A percentile compares a stretch with the other conserved stretches of the same genome.
Evolutionary conservation across 805 yeast genomes (phyloP).

Genomic region (Yarrowia bubula): DNA sequence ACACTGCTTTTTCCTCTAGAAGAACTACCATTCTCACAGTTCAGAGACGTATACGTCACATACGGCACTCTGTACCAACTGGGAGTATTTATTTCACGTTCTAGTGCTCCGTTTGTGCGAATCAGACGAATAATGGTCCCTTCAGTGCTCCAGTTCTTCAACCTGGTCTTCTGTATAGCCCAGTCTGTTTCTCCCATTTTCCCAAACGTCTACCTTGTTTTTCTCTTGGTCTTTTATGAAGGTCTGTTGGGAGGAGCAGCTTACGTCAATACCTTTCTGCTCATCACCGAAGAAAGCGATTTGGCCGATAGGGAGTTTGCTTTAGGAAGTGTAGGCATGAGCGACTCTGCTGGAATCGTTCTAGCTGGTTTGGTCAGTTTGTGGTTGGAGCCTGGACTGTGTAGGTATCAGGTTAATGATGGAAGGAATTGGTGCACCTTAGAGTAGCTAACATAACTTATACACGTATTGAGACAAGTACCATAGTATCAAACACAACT

Average conservation of each 20-base stretch:
- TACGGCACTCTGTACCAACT: constrained; percentile 87
- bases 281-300: constrained; percentile 60
- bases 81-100: constrained; percentile 89
- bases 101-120: constrained; percentile 68
- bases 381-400: constrained; percentile 69
- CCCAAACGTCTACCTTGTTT: constrained; percentile 59
- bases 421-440: constrained; percentile 76
- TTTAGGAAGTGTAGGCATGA: constrained; percentile 77
- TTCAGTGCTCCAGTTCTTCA: constrained; percentile 63
- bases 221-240: constrained; percentile 73
- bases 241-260: constrained; percentile 86
- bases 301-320: constrained; percentile 66
- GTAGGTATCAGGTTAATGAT: constrained; percentile 63
- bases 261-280: constrained; percentile 83
- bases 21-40: constrained; percentile 64
- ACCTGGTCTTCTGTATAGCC: constrained; percentile 54
- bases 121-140: constrained; percentile 58
- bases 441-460: background rate
- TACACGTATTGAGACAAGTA: too few species aligned
- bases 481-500: too few species aligned
- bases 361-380: constrained; percentile 74
- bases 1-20: constrained; percentile 76
- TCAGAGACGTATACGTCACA: constrained; percentile 84
- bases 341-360: constrained; percentile 82
- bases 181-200: constrained; percentile 65